A percentile compares a stretch with the other conserved stretches of the same genome.
These are phyloP conservation scores for Echinosophora koreensis DNA, from an alignment of 306 rosid species.

Conservation along the genomic window DNA sequence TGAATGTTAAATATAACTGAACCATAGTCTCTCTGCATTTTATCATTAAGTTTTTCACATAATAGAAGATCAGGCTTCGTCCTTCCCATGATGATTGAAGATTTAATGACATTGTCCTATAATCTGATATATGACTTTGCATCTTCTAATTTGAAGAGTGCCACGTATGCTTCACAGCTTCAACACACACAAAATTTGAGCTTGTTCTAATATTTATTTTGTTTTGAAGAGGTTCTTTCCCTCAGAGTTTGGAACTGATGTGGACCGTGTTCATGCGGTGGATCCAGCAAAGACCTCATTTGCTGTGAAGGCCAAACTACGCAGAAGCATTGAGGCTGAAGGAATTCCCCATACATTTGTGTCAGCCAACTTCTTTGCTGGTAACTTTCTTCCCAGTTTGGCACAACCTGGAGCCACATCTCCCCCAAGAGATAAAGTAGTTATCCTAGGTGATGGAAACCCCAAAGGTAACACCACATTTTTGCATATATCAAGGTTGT, in stretches of 20 bases:
- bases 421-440: constrained; percentile 46
- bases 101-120: not conserved
- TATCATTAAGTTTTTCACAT: too few relatives aligned
- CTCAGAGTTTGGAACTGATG: constrained; percentile 55
- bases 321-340: constrained; percentile 52
- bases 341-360: constrained; percentile 55
- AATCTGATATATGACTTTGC: not conserved
- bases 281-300: constrained; percentile 44
- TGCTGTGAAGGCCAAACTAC: constrained; percentile 32
- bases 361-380: constrained; percentile 42
- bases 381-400: constrained; percentile 36
- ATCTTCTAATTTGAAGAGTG: not conserved
- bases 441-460: constrained; percentile 55
- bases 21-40: too few relatives aligned
- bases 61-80: too few relatives aligned
- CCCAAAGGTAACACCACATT: constrained; percentile 44
- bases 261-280: constrained; percentile 38
- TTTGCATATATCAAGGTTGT: not conserved
- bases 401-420: constrained; percentile 12
- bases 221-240: constrained; percentile 56
- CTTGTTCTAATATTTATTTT: not conserved
- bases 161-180: not conserved
- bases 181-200: not conserved
- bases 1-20: too few relatives aligned
- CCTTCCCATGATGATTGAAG: not conserved